These are phyloP conservation scores for Coprinopsis strossmayeri DNA, from an alignment of 768 basidiomycete genomes.

Conservation along the genomic window DNA sequence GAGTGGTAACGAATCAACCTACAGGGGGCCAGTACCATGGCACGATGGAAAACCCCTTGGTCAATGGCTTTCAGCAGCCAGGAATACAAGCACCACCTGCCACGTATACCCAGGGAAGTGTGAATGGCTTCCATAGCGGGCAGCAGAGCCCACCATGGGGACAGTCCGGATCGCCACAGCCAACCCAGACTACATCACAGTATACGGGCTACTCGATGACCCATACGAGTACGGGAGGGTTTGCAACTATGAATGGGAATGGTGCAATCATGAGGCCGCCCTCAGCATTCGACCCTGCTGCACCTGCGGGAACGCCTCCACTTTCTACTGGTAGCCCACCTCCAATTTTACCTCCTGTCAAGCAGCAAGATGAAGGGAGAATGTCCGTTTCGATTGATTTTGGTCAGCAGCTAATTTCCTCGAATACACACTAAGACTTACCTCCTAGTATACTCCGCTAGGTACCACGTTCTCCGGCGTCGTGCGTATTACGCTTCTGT, in stretches of 20 bases:
- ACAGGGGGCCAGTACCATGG: slow-evolving; percentile 23
- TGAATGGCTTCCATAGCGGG: slow-evolving; percentile 19
- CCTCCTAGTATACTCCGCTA: slow-evolving; percentile 18
- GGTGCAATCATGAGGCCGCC: slow-evolving; percentile 24
- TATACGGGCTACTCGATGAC: slow-evolving; percentile 15
- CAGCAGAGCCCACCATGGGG: slow-evolving; percentile 22
- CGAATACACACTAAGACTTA: background rate
- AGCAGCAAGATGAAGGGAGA: slow-evolving; percentile 57
- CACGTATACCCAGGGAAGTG: slow-evolving; percentile 18
- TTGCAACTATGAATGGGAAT: slow-evolving; percentile 21
- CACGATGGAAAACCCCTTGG: slow-evolving; percentile 34
- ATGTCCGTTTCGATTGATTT: slow-evolving; percentile 82
- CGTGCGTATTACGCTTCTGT: slow-evolving; percentile 36
- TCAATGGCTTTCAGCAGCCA: slow-evolving; percentile 25
- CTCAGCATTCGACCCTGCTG: slow-evolving; percentile 19
- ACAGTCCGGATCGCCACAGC: slow-evolving; percentile 30
- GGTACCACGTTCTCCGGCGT: slow-evolving; percentile 88
- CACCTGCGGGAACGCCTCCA: slow-evolving; percentile 17
- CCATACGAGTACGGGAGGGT: too few relatives aligned
- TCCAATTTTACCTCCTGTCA: slow-evolving; percentile 12
- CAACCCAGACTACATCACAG: slow-evolving; percentile 13
- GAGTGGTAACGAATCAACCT: slow-evolving; percentile 47
- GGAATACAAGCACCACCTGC: slow-evolving; percentile 35
- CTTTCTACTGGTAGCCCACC: slow-evolving; percentile 18
- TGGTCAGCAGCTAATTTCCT: background rate